Percentiles rank a stretch among this genome's conserved stretches.
Conservation (phyloP, 2,329 filamentous ascomycete species). For the Pseudodiploospora longispora region DNA sequence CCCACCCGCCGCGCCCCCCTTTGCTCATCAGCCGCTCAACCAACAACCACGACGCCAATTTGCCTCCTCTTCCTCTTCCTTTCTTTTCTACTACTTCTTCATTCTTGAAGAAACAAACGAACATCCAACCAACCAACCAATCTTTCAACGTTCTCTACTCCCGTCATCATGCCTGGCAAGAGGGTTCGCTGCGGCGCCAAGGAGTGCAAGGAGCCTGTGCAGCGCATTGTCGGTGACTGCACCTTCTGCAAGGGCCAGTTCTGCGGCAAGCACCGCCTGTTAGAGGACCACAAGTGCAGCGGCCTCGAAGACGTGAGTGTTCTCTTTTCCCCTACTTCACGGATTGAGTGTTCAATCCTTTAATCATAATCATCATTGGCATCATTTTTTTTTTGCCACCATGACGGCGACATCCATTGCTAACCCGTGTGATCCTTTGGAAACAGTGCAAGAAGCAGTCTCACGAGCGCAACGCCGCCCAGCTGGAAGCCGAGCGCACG, state of each 20-base stretch:
- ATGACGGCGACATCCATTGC: neutral
- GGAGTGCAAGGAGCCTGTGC: conserved; percentile 78
- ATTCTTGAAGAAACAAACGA: no score
- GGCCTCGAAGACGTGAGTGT: conserved; percentile 75
- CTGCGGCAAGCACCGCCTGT: conserved; percentile 87
- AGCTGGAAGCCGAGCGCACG: conserved; percentile 86
- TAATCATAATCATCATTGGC: neutral
- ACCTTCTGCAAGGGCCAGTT: conserved; percentile 90
- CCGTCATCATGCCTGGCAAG: conserved; percentile 54
- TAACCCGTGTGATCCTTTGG: conserved; percentile 6
- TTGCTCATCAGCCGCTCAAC: no score
- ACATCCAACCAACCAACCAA: no score
- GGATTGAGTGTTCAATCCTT: neutral
- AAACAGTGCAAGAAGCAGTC: conserved; percentile 87
- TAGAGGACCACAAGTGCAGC: conserved; percentile 90
- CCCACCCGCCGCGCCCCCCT: no score
- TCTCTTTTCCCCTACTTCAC: conserved; percentile 10
- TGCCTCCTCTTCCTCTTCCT: no score
- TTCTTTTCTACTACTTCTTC: no score
- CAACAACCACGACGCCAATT: no score
- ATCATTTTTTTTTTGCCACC: neutral
- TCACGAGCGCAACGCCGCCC: conserved; percentile 86
- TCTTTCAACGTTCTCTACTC: no score
- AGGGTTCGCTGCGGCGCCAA: conserved; percentile 83
- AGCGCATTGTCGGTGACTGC: conserved; percentile 94